Conservation (phyloP, 441 rosid species). For the Jatropha multifida region DNA sequence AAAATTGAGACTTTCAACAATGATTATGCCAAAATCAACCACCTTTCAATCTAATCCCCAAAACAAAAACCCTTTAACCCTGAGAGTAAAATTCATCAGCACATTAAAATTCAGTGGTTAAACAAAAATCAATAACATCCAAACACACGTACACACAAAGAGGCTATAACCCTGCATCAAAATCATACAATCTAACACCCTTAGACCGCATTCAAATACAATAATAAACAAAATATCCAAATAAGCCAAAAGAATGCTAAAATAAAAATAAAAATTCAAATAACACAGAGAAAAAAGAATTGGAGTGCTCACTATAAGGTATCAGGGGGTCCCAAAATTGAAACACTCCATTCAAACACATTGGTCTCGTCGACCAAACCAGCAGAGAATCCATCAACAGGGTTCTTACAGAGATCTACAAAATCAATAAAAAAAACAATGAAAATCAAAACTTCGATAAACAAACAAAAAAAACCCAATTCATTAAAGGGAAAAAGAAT, state of each 20-base stretch:
- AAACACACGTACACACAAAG: not conserved
- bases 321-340: conserved; percentile 67
- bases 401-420: conserved; percentile 64
- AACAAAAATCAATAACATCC: not conserved
- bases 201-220: not conserved
- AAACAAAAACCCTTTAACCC: conserved; percentile 4
- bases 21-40: not conserved
- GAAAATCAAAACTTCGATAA: not conserved
- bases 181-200: not conserved
- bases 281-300: not conserved
- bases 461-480: not conserved
- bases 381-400: conserved; percentile 79
- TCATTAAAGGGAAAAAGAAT: conserved; percentile 1
- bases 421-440: not conserved
- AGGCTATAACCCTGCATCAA: not conserved
- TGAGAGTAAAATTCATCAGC: conserved; percentile 8
- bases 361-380: conserved; percentile 62
- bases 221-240: not conserved
- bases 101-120: not conserved
- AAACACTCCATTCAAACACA: conserved; percentile 65
- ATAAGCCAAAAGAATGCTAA: not conserved
- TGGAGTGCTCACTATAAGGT: conserved; percentile 53
- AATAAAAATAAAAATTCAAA: not conserved
- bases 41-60: not conserved
- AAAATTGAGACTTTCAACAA: not conserved